Percentiles rank a stretch among this genome's conserved stretches.
These are phyloP conservation scores for Chamaenerion angustifolium DNA, from an alignment of 345 rosid genomes.

Conservation along the genomic window DNA sequence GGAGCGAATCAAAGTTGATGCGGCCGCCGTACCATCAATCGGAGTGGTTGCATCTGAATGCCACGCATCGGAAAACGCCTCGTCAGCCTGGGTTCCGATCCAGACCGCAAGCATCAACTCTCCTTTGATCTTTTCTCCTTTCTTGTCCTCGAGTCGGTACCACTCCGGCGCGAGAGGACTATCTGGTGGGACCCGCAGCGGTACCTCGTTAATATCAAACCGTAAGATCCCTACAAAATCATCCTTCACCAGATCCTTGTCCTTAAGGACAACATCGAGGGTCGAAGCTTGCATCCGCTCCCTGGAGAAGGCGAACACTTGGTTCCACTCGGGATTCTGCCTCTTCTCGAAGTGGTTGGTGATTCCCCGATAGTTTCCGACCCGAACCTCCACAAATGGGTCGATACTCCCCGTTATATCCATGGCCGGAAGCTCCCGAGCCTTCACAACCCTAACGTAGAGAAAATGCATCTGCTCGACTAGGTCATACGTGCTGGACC, in stretches of 20 bases:
- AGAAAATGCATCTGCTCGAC: slow-evolving; percentile 94
- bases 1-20: slow-evolving; percentile 51
- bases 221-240: slow-evolving; percentile 74
- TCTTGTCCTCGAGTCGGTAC: slow-evolving; percentile 82
- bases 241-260: slow-evolving; percentile 78
- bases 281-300: slow-evolving; percentile 86
- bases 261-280: slow-evolving; percentile 74
- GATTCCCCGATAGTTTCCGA: slow-evolving; percentile 88
- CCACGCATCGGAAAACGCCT: slow-evolving; percentile 97
- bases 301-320: slow-evolving; percentile 92
- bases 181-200: slow-evolving; percentile 90
- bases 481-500: slow-evolving; percentile 88
- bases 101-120: slow-evolving; percentile 96
- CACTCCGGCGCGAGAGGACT: slow-evolving; percentile 97
- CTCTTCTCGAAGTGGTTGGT: slow-evolving; percentile 85
- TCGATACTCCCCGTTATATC: slow-evolving; percentile 87
- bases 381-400: slow-evolving; percentile 84
- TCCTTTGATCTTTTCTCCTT: slow-evolving; percentile 70
- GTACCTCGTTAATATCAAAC: slow-evolving; percentile 77
- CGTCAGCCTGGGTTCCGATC: slow-evolving; percentile 98
- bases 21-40: slow-evolving; percentile 42
- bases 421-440: slow-evolving; percentile 82
- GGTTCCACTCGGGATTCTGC: slow-evolving; percentile 87
- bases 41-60: slow-evolving; percentile 94
- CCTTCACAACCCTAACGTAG: slow-evolving; percentile 88